A percentile compares a stretch with the other conserved stretches of the same genome.
phyloP scores from a whole-genome alignment of 108 stramenopile genomes.

The Stephanodiscus minutulus region DNA sequence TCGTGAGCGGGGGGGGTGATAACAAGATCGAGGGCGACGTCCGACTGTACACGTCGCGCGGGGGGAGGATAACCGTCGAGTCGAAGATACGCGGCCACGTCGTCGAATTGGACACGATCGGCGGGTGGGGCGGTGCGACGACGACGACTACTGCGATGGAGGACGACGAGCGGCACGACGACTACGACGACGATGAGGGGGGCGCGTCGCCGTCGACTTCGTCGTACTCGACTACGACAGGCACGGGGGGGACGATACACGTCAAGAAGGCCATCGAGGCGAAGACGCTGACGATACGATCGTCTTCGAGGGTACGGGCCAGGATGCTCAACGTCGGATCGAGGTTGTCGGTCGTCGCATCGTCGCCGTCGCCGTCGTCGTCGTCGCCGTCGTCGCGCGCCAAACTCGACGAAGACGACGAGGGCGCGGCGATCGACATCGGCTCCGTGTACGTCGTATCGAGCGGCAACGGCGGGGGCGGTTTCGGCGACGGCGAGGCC shows the following conservation, averaged over 20 bases:
- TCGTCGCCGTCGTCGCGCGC: slow-evolving; percentile 9
- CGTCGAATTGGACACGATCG: background rate
- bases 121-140: background rate
- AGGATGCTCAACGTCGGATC: slow-evolving; percentile 73
- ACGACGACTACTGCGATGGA: background rate
- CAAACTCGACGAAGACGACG: slow-evolving; percentile 72
- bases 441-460: slow-evolving; percentile 72
- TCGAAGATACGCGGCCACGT: background rate
- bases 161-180: background rate
- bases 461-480: slow-evolving; percentile 27
- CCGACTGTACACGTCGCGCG: background rate
- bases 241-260: slow-evolving; percentile 43
- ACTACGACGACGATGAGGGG: background rate
- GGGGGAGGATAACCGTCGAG: background rate
- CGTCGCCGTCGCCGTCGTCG: slow-evolving; percentile 17
- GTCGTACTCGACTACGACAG: background rate
- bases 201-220: background rate
- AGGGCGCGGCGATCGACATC: slow-evolving; percentile 73
- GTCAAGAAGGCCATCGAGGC: slow-evolving; percentile 70
- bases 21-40: slow-evolving; percentile 1
- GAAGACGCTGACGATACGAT: slow-evolving; percentile 43
- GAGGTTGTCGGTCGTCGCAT: slow-evolving; percentile 40
- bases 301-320: slow-evolving; percentile 62
- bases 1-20: background rate
- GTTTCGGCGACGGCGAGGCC: slow-evolving; percentile 28